Evolutionary conservation across 2,329 filamentous ascomycete genomes (phyloP).

Genomic region (Coniosporium tulheliwenetii): DNA sequence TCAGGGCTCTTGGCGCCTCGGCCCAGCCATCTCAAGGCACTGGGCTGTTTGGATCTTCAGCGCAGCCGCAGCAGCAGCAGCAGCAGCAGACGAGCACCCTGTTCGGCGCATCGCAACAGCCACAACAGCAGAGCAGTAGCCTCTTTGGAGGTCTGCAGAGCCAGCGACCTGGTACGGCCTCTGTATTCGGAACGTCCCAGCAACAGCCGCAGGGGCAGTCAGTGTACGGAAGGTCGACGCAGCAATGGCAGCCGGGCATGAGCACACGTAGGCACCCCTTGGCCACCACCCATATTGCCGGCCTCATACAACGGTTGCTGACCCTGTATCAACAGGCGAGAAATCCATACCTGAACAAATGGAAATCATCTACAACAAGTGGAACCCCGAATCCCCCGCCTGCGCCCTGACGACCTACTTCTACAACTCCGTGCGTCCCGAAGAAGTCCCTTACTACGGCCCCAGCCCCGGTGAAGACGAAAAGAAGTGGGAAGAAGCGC

Average conservation of each 20-base stretch:
- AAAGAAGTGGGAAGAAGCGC: constrained; percentile 69
- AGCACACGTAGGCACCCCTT: constrained; percentile 10
- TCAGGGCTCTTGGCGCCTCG: constrained; percentile 9
- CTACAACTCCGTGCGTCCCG: constrained; percentile 69
- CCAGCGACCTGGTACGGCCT: constrained; percentile 7
- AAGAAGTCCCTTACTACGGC: constrained; percentile 60
- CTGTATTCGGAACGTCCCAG: constrained; percentile 4
- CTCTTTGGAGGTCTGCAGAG: constrained; percentile 11
- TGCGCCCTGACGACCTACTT: constrained; percentile 73
- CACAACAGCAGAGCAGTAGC: constrained; percentile 8
- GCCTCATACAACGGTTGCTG: constrained; percentile 6
- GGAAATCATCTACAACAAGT: constrained; percentile 53
- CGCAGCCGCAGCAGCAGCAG: constrained; percentile 15
- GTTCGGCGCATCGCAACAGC: constrained; percentile 9
- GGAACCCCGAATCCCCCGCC: constrained; percentile 51
- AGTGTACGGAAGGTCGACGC: constrained; percentile 4
- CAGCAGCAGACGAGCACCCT: constrained; percentile 20
- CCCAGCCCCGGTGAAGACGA: constrained; percentile 56
- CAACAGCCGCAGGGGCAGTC: constrained; percentile 18
- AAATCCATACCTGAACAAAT: constrained; percentile 65
- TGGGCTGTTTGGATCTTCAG: constrained; percentile 4
- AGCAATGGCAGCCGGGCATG: constrained; percentile 1
- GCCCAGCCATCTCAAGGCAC: constrained; percentile 3
- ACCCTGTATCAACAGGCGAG: constrained; percentile 32
- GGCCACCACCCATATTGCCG: constrained; percentile 4